Percentiles rank a stretch among this genome's conserved stretches.
Evolutionary conservation across 306 rosid species (phyloP).

Genomic region (Psophocarpus tetragonolobus): DNA sequence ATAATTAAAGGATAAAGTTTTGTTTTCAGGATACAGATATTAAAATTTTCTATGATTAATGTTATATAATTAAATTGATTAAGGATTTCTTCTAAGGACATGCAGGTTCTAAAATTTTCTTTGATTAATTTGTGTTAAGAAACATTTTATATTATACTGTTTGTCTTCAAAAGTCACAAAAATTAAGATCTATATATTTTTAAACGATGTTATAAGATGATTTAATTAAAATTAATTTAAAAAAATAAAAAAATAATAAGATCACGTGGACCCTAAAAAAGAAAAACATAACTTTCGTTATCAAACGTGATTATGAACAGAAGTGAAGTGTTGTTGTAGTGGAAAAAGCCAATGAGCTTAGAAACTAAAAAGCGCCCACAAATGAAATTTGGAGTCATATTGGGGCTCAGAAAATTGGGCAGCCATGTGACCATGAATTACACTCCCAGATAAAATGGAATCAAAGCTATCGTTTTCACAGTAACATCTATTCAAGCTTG

Average conservation of each 20-base stretch:
- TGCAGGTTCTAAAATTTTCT: no score
- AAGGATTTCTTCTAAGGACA: no score
- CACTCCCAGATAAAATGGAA: not conserved
- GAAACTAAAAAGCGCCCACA: constrained; percentile 20
- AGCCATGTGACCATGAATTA: not conserved
- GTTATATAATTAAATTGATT: no score
- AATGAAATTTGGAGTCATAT: not conserved
- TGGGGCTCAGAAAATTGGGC: not conserved
- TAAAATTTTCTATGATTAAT: no score
- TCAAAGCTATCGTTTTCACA: not conserved
- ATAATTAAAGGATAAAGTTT: no score
- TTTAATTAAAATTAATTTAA: not conserved
- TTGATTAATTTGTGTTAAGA: not conserved
- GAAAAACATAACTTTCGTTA: not conserved
- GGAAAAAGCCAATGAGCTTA: constrained; percentile 5
- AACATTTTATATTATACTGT: no score
- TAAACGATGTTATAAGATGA: not conserved
- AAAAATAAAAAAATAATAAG: not conserved
- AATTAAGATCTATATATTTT: not conserved
- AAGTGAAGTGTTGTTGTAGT: not conserved
- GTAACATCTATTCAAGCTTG: not conserved
- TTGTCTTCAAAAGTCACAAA: not conserved
- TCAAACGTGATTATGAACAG: constrained; percentile 10
- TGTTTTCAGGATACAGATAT: no score
- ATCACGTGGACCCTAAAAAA: not conserved